Conservation (phyloP, 305 asterid genomes). For the Euphrasia arctica region DNA sequence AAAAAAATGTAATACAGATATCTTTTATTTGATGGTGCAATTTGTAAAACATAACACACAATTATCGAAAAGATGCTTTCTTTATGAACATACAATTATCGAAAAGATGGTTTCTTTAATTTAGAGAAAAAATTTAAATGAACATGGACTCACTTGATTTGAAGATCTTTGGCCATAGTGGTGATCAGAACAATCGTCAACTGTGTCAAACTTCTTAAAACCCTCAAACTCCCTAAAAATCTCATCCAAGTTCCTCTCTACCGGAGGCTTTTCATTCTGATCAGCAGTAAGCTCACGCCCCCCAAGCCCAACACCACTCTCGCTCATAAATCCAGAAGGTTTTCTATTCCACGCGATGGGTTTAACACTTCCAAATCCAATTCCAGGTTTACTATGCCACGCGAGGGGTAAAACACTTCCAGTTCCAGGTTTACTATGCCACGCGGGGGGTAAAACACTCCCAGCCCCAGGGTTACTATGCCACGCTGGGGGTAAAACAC, state of each 20-base stretch:
- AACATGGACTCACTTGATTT: conserved; percentile 42
- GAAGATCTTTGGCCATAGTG: conserved; percentile 35
- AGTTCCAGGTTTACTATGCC: not conserved
- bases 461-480: not conserved
- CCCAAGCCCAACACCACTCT: conserved; percentile 28
- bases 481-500: too few species aligned
- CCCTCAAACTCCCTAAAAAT: conserved; percentile 37
- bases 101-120: not conserved
- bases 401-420: conserved; percentile 24
- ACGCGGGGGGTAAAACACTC: too few species aligned
- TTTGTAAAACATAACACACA: not conserved
- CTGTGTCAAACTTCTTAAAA: conserved; percentile 76
- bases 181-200: conserved; percentile 69
- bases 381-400: conserved; percentile 21
- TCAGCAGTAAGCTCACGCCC: conserved; percentile 24
- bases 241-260: conserved; percentile 39
- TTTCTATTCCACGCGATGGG: not conserved
- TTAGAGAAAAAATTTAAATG: not conserved
- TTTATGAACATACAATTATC: too few species aligned
- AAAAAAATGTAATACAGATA: too few species aligned
- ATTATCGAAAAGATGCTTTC: not conserved
- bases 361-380: too few species aligned
- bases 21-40: too few species aligned
- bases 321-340: conserved; percentile 32
- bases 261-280: conserved; percentile 31